These are phyloP conservation scores for Pythium myriotylum DNA, from an alignment of 352 stramenopile species.

Conservation along the genomic window DNA sequence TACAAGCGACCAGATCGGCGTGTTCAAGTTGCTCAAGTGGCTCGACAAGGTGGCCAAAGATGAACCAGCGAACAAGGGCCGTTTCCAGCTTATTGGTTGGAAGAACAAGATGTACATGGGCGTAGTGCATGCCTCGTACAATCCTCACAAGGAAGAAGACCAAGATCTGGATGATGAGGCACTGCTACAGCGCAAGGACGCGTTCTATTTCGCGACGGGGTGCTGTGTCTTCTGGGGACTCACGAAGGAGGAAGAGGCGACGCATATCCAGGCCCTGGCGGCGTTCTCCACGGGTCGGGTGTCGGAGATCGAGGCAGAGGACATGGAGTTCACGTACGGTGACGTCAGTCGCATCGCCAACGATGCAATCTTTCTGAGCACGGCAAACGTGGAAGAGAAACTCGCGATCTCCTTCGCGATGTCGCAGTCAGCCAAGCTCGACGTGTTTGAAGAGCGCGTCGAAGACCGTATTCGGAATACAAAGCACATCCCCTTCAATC, in stretches of 20 bases:
- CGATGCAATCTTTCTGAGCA: constrained; percentile 82
- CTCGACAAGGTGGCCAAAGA: constrained; percentile 38
- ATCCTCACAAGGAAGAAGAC: constrained; percentile 6
- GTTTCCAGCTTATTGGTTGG: constrained; percentile 36
- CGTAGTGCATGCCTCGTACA: constrained; percentile 56
- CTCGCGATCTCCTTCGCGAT: constrained; percentile 92
- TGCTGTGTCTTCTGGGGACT: constrained; percentile 77
- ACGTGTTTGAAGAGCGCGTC: constrained; percentile 91
- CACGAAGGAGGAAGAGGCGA: constrained; percentile 53
- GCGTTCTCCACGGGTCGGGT: constrained; percentile 53
- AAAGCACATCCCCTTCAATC: constrained; percentile 85
- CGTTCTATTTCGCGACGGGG: constrained; percentile 75
- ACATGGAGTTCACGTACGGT: constrained; percentile 70
- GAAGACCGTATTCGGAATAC: constrained; percentile 83
- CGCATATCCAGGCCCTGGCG: constrained; percentile 48
- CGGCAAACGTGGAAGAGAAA: constrained; percentile 78
- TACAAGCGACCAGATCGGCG: constrained; percentile 63
- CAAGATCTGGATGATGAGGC: constrained; percentile 7
- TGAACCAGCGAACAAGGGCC: constrained; percentile 5
- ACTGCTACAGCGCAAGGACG: constrained; percentile 52
- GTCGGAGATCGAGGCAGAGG: constrained; percentile 54
- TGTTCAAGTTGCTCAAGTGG: constrained; percentile 80
- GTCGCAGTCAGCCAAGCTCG: constrained; percentile 90
- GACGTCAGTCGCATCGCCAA: constrained; percentile 59
- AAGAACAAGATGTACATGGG: constrained; percentile 74